Percentiles rank a stretch among this genome's conserved stretches.
Conservation (phyloP, 257 asterid species). For the Nicotiana noctiflora region DNA sequence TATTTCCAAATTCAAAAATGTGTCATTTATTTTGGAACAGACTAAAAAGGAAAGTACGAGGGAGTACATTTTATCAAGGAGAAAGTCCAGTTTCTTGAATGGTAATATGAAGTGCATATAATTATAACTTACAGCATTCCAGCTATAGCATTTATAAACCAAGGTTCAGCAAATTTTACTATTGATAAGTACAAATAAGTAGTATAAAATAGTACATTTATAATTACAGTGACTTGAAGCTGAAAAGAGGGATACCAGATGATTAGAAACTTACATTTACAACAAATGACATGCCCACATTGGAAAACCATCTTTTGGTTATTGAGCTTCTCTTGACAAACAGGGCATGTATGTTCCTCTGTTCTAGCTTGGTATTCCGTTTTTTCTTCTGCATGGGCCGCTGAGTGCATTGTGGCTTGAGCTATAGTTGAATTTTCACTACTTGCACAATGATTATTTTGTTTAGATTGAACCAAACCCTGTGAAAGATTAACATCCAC, state of each 20-base stretch:
- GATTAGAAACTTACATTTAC: constrained; percentile 64
- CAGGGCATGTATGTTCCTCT: constrained; percentile 64
- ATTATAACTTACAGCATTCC: not conserved
- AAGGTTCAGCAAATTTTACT: not conserved
- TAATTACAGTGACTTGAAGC: not conserved
- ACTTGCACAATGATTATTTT: constrained; percentile 33
- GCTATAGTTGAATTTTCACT: constrained; percentile 26
- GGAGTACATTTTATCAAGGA: not conserved
- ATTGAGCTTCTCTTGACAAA: constrained; percentile 87
- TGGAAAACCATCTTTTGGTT: constrained; percentile 93
- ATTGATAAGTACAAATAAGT: not conserved
- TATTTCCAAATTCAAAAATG: no score
- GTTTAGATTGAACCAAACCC: constrained; percentile 79
- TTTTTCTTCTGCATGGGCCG: constrained; percentile 19
- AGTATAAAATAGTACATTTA: not conserved
- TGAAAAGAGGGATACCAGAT: constrained; percentile 9
- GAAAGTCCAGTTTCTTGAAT: not conserved
- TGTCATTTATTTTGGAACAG: no score
- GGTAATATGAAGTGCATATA: not conserved
- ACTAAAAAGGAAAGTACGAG: no score
- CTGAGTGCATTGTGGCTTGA: constrained; percentile 23
- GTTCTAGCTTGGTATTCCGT: constrained; percentile 25
- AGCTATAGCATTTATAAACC: not conserved
- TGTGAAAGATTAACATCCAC: constrained; percentile 28
- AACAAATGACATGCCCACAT: constrained; percentile 91